phyloP scores from a whole-genome alignment of 176 grass and related monocot genomes.

The Eleusine indica region DNA sequence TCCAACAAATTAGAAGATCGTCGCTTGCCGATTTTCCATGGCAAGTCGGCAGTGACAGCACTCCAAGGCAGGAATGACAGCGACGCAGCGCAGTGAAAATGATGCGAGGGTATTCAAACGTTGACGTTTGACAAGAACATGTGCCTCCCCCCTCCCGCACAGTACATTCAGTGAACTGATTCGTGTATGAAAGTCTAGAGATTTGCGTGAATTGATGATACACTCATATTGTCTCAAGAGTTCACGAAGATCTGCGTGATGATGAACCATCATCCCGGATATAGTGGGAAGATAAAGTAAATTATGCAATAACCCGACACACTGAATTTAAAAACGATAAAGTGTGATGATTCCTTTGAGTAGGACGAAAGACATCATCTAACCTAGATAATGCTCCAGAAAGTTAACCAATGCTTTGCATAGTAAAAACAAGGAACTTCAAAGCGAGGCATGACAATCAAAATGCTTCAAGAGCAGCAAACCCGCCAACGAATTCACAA shows the following conservation, averaged over 20 bases:
- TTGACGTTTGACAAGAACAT: background rate
- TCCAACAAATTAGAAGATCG: too few relatives aligned
- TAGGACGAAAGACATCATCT: background rate
- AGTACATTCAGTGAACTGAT: background rate
- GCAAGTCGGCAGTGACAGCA: too few relatives aligned
- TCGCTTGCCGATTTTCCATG: too few relatives aligned
- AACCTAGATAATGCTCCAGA: background rate
- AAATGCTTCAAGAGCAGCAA: background rate
- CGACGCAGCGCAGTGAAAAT: background rate
- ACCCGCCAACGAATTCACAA: background rate
- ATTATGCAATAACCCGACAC: background rate
- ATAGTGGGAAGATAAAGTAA: background rate
- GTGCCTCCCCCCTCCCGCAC: background rate
- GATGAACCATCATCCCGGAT: constrained; percentile 2
- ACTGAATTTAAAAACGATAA: too few relatives aligned
- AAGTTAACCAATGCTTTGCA: too few relatives aligned
- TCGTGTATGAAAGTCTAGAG: too few relatives aligned
- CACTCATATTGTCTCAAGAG: background rate
- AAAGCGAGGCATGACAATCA: background rate
- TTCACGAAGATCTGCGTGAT: background rate
- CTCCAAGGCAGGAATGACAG: background rate
- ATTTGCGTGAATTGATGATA: too few relatives aligned
- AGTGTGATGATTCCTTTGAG: too few relatives aligned
- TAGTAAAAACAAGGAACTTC: too few relatives aligned
- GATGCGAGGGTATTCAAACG: background rate